These are phyloP conservation scores for Meyerozyma carpophila DNA, from an alignment of 1,139 yeast species.

Conservation along the genomic window DNA sequence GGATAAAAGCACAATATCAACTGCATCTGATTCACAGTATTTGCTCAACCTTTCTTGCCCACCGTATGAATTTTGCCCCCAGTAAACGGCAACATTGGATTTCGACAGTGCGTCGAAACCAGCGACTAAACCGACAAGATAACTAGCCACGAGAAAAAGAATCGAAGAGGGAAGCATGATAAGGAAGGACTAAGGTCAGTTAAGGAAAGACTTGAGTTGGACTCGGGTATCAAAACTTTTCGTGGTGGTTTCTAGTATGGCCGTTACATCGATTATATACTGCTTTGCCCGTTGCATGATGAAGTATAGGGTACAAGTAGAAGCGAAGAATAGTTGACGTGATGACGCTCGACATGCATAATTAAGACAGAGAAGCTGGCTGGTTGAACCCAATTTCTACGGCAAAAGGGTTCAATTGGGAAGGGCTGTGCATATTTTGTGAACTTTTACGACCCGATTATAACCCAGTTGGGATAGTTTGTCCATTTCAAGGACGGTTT, in stretches of 20 bases:
- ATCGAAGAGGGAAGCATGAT: not conserved
- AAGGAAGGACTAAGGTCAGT: slow-evolving; percentile 1
- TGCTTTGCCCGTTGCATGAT: not conserved
- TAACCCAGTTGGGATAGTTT: not conserved
- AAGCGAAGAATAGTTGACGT: not conserved
- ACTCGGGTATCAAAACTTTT: not conserved
- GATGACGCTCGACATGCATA: not conserved
- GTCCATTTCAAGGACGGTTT: not conserved
- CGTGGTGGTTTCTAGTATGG: not conserved
- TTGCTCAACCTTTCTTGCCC: slow-evolving; percentile 56
- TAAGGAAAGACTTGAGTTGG: slow-evolving; percentile 1
- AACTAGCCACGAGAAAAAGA: not conserved
- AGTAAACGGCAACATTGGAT: slow-evolving; percentile 59
- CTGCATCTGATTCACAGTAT: slow-evolving; percentile 65
- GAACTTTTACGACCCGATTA: not conserved
- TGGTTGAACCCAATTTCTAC: not conserved
- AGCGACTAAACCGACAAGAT: not conserved
- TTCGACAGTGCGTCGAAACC: not conserved
- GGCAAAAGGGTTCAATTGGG: not conserved
- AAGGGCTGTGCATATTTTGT: not conserved
- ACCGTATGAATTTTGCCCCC: slow-evolving; percentile 92
- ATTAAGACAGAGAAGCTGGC: not conserved
- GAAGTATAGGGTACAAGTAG: not conserved
- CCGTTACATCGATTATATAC: not conserved
- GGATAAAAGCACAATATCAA: slow-evolving; percentile 69